These are phyloP conservation scores for Pseudomonodictys pantanalensis DNA, from an alignment of 495 filamentous ascomycete genomes.

Conservation along the genomic window DNA sequence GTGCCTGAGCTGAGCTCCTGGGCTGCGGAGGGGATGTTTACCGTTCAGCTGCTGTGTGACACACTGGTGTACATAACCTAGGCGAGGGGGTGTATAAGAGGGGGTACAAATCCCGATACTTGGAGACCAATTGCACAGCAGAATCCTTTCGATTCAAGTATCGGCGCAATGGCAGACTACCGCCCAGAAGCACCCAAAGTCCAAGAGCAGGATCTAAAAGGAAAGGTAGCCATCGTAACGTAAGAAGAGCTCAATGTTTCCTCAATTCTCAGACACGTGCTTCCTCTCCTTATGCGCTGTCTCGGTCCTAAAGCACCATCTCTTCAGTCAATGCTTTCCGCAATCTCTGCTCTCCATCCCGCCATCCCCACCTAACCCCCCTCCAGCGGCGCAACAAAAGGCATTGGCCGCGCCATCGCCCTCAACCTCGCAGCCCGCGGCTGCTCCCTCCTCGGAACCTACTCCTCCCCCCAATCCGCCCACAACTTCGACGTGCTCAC, in stretches of 20 bases:
- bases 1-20: not conserved
- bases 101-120: too few relatives aligned
- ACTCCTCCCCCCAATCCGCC: constrained; percentile 30
- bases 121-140: too few relatives aligned
- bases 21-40: too few relatives aligned
- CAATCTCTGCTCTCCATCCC: not conserved
- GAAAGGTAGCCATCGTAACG: constrained; percentile 34
- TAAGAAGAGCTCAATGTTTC: constrained; percentile 1
- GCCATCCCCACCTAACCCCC: not conserved
- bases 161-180: constrained; percentile 21
- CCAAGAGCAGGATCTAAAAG: constrained; percentile 33
- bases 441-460: constrained; percentile 31
- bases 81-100: not conserved
- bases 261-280: not conserved
- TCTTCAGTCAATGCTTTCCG: not conserved
- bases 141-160: too few relatives aligned
- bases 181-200: constrained; percentile 19
- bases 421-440: constrained; percentile 31
- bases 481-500: constrained; percentile 33
- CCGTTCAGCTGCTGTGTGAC: constrained; percentile 1
- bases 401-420: constrained; percentile 35
- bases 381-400: constrained; percentile 34
- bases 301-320: not conserved
- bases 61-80: not conserved
- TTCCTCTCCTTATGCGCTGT: not conserved